Base-by-base conservation (phyloP, 1,284 basidiomycete species). In the Apiotrichum brassicae region DNA sequence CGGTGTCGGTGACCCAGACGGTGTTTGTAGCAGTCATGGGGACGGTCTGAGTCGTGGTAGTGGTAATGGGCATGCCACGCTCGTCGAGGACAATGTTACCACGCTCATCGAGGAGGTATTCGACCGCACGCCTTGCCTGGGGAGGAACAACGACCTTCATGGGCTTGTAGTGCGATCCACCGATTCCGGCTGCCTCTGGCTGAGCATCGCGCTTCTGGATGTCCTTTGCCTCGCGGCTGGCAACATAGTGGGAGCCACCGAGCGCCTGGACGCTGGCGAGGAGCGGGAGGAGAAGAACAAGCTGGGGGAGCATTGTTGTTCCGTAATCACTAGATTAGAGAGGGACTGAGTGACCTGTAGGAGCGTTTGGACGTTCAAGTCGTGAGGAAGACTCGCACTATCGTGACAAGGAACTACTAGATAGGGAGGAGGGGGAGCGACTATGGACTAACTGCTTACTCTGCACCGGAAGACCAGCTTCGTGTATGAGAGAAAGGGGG, bases 41-140 rank as follows among this genome's bases (percentile, higher is more conserved):
- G 6, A 70, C 63, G 8, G 63, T 52, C 5, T 72, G 55, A 1
- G 68, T 71, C 2, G 66, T 73, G 2, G 71, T 73, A 1, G 68
- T 61, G 1, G 71, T 70, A 46, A 72, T 68, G 8, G 68, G 69
- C 35, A 70, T 23, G 14, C 61, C 46, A 14, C 68, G 59, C 53
- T 70, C 67, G 37, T 70, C 66, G 22, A 65, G 25, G 3, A 26
- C 37, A 3, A 22, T n/a, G 22, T 23, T 4, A 13, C 37, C 37
- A 6, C 24, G 16, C 22, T 43, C 50, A 33, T 42, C 50, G 22
- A 35, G 45, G 30, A 37, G 36, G 28, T 45, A 40, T n/a, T 49
- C 13, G 16, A 23, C 23, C 23, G 43, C 40, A n/a, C 36, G 36
- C 18, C 30, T 33, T n/a, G 28, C 20, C 20, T 36, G 16, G 22